Percentiles rank a stretch among this genome's conserved stretches.
These are phyloP conservation scores for Physaria fendleri DNA, from an alignment of 345 rosid species.

Conservation along the genomic window DNA sequence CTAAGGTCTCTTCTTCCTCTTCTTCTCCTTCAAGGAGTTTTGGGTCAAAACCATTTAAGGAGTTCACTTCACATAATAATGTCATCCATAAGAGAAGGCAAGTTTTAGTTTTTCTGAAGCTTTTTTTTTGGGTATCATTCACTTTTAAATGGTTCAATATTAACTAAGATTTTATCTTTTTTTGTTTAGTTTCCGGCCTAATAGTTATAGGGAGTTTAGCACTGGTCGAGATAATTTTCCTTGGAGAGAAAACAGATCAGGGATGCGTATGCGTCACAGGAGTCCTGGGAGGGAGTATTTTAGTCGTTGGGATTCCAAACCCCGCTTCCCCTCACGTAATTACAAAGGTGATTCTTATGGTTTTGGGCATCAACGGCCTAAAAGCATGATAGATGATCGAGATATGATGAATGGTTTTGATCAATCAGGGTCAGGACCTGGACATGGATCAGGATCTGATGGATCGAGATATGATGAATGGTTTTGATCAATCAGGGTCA, in stretches of 20 bases:
- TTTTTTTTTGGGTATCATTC: not conserved
- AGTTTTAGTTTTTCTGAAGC: not conserved
- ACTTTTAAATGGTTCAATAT: too few species aligned
- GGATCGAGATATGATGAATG: constrained; percentile 21
- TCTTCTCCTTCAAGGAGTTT: constrained; percentile 18
- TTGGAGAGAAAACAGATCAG: constrained; percentile 35
- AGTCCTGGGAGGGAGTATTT: constrained; percentile 31
- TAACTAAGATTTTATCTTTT: not conserved
- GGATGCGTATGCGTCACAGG: constrained; percentile 21
- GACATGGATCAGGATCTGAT: too few species aligned
- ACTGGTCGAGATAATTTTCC: constrained; percentile 16
- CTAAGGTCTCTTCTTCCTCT: constrained; percentile 12
- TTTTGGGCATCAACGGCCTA: constrained; percentile 32
- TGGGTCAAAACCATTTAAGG: constrained; percentile 7
- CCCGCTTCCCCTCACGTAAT: constrained; percentile 24
- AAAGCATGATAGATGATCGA: constrained; percentile 24
- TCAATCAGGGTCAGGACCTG: constrained; percentile 20
- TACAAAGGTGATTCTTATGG: constrained; percentile 15
- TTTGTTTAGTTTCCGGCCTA: constrained; percentile 31
- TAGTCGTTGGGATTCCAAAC: constrained; percentile 31
- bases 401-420: constrained; percentile 28
- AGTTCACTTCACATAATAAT: constrained; percentile 24
- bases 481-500: constrained; percentile 24
- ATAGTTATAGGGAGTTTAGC: constrained; percentile 24
- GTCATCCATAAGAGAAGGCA: constrained; percentile 36